Evolutionary conservation across 305 asterid genomes (phyloP).

Genomic region (Salvia sclarea): DNA sequence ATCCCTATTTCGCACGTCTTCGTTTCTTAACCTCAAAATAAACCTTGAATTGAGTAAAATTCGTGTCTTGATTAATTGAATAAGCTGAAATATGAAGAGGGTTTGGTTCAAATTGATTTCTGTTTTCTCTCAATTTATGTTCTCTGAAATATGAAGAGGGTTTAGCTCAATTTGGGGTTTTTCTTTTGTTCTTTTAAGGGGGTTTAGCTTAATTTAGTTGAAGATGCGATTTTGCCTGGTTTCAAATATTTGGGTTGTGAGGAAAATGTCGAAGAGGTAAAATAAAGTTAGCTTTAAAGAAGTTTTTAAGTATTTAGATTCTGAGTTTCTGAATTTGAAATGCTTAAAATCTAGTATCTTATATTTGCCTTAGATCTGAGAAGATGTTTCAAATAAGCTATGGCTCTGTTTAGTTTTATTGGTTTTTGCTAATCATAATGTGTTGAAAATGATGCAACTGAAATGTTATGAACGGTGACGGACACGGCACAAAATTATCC

Average conservation of each 20-base stretch:
- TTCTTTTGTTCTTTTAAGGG: no score
- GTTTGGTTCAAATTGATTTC: slow-evolving; percentile 5
- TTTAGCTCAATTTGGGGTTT: no score
- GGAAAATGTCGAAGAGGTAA: not conserved
- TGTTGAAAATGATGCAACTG: slow-evolving; percentile 2
- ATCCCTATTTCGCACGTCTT: not conserved
- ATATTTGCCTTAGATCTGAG: not conserved
- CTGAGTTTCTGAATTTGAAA: not conserved
- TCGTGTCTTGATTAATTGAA: not conserved
- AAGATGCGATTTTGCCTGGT: not conserved
- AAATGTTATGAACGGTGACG: no score
- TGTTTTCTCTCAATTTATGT: not conserved
- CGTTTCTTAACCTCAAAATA: not conserved
- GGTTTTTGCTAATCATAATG: not conserved
- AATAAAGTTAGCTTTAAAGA: not conserved
- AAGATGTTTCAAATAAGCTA: not conserved
- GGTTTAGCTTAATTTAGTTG: no score
- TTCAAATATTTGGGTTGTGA: not conserved
- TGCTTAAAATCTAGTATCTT: no score
- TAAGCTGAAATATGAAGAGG: not conserved
- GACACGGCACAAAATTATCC: no score
- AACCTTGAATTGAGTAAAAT: not conserved
- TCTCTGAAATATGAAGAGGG: no score
- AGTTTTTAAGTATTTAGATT: not conserved
- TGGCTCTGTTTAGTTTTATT: not conserved